Evolutionary conservation across 208 protist species (phyloP), one percentile per base, ranked within the genome.

Genomic region (Leptomonas pyrrhocoris): DNA sequence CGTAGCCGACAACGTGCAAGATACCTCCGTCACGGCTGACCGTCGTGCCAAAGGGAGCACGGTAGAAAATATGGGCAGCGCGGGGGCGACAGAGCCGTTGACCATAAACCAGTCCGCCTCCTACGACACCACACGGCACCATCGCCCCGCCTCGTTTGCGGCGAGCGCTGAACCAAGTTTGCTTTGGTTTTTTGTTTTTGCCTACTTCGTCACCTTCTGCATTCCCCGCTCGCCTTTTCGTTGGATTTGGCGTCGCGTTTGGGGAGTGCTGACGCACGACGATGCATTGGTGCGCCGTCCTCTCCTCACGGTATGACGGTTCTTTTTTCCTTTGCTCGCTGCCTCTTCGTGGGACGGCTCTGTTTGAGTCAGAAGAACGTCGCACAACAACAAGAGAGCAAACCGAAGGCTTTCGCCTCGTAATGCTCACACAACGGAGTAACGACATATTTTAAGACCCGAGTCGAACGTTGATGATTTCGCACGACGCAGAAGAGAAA

Each of bases 211-310:
- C 11, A 80, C 74, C 9, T 65, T 55, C 51, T 71, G 77, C 13
- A 11, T 84, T 56, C 69, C 74, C 2, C 57, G 66, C 27, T 92
- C 81, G 63, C 87, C 83, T 3, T 75, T 88, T 49, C 73, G 76
- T 25, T 77, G 72, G 67, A 53, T 89, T 66, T 89, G 68, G 73
- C 23, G 74, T n/a, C 63, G 66, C 23, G 77, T 76, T 36, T 89
- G 83, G 83, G 43, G 45, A 23, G 60, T 89, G 5, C 78, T 92
- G 54, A 53, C 76, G 19, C 72, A 89, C 67, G 86, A 89, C 54
- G 86, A 92, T 50, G 83, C 82, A 1, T 72, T 92, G 19, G 79
- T 66, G 9, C 81, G 83, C 27, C 83, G 81, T 30, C 83, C 83
- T 8, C 21, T 86, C 16, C 78, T 92, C 3, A 85, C 80, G 4